Base-by-base conservation (phyloP, 1,284 basidiomycete genomes). In the Irpex rosettiformis region DNA sequence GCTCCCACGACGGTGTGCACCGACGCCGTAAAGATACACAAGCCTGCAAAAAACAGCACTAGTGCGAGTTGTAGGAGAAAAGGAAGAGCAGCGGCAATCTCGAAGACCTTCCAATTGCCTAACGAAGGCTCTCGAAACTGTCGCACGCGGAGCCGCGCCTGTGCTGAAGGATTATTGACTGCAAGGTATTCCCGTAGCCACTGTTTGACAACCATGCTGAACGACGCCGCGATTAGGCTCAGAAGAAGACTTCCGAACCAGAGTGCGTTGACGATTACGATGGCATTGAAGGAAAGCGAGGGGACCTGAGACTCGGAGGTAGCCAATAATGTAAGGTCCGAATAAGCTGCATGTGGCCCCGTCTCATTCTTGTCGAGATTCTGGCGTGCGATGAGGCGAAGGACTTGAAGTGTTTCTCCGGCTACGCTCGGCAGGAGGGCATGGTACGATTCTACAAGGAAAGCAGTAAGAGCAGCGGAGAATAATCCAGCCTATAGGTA, bases 151-250 rank as follows among this genome's bases (percentile, higher is more conserved):
- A 48, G 42, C n/a, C 28, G 22, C 5, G 55, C 54, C 7, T 48
- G 43, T 13, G 58, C 30, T 6, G 58, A 52, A 21, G 29, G 28
- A 18, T 40, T 40, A 13, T 57, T 33, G 18, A 45, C 52, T 11
- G 28, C 30, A 29, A 60, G 28, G 52, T 59, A 58, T 18, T 58
- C 55, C 4, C 57, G 54, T n/a, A 64, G 58, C 63, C 63, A 64
- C 51, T 62, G 63, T 40, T 61, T 64, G 37, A 61, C 57, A 6
- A 57, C 55, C 30, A 64, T 62, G 25, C 61, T 58, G 21, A 64
- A 51, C 16, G 59, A 57, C 7, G 63, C 63, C 1, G 61, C 56
- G 5, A 55, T 43, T 1, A 64, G 55, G 45, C 61, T 62, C 55
- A 59, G 28, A 10, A 64, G 54, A 1, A 64, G 53, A 18, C 58